Evolutionary conservation across 108 stramenopile species (phyloP), one percentile per base, ranked within the genome.

Genomic region (Nitzschia sp.): DNA sequence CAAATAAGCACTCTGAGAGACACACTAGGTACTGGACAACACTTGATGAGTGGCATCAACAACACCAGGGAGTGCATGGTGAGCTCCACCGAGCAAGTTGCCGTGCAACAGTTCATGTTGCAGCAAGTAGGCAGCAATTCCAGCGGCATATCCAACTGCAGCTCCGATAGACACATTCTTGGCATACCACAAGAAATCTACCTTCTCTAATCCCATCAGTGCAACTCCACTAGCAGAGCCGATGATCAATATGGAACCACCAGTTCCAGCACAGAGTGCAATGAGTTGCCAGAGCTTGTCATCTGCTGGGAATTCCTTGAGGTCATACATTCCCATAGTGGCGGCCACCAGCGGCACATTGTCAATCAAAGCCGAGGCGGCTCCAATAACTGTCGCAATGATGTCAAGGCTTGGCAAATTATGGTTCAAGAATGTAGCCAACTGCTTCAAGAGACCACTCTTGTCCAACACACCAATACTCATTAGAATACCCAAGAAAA

Each of bases 401-500:
- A 96, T 92, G 70, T 93, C 92, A 52, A 92, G 82, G 69, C 82
- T 89, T 14, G 95, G 93, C 40, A 96, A 73, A 56, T 85, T 88
- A 17, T 93, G 67, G 63, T 90, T 91, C 40, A 96, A 84, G 72
- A 87, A 93, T 2, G 82, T 62, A 2, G 95, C 95, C n/a, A 96
- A 73, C 0, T 87, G 80, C 72, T 94, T 92, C 42, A 96, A 75
- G 25, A 95, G 80, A 21, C 95, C 95, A 64, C 89, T 88, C 76
- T 91, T 90, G 75, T 96, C 95, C 70, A 96, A 73, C 10, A 93
- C 93, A 11, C 93, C 95, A 69, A 96, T 93, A 63, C 85, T 87
- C 93, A 96, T 91, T 59, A 96, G 78, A 63, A 96, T 96, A n/a
- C 95, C 95, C 48, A 96, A 77, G 85, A 96, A 96, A 66, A 96